Percentiles rank a stretch among this genome's conserved stretches.
These are phyloP conservation scores for Angophora floribunda DNA, from an alignment of 345 rosid genomes.

Conservation along the genomic window DNA sequence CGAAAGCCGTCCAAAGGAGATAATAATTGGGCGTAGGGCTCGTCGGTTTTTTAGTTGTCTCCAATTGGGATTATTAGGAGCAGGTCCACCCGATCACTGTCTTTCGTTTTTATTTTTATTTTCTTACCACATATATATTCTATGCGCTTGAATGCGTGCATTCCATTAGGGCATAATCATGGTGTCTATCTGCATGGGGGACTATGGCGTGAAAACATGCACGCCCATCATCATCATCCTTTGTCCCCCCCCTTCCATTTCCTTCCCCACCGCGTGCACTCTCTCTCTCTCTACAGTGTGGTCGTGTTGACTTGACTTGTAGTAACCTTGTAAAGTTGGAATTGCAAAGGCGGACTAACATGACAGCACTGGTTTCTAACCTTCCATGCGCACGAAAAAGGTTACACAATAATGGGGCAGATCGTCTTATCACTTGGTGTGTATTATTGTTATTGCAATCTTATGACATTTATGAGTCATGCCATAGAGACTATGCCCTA, in stretches of 20 bases:
- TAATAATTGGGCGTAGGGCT: not conserved
- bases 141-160: not conserved
- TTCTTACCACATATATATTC: not conserved
- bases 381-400: not conserved
- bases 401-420: not conserved
- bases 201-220: conserved; percentile 34
- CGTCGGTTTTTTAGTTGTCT: not conserved
- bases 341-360: not conserved
- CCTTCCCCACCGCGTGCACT: conserved; percentile 8
- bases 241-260: conserved; percentile 1
- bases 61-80: not conserved
- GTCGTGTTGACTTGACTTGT: not conserved
- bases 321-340: not conserved
- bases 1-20: conserved; percentile 3
- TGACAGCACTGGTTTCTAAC: not conserved
- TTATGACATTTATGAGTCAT: not conserved
- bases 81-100: conserved; percentile 3
- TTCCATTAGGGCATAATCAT: conserved; percentile 5
- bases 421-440: not conserved
- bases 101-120: not conserved
- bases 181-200: conserved; percentile 38
- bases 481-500: not conserved
- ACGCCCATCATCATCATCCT: conserved; percentile 23
- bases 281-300: not conserved
- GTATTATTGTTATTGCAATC: not conserved